phyloP scores from a whole-genome alignment of 2,329 filamentous ascomycete genomes.

The Teratosphaeria viscida region DNA sequence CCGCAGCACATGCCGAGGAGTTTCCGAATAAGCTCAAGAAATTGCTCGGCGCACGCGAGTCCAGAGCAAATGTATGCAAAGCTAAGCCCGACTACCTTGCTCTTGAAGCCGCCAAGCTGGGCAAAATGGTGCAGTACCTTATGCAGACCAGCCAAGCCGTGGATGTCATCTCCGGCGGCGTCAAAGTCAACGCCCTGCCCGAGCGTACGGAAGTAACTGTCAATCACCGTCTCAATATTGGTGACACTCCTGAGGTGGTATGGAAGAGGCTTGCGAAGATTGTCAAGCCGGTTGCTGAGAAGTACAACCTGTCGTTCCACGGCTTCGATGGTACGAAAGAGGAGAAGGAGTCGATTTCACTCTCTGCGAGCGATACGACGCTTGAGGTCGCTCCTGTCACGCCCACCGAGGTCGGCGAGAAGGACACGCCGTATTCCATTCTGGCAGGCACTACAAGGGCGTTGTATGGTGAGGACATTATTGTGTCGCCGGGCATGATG shows the following conservation, averaged over 20 bases:
- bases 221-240: conserved; percentile 49
- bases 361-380: conserved; percentile 15
- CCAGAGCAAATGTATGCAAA: conserved; percentile 27
- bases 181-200: conserved; percentile 50
- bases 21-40: conserved; percentile 30
- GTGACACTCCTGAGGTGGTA: conserved; percentile 39
- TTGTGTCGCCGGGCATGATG: conserved; percentile 27
- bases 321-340: conserved; percentile 36
- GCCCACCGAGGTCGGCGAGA: conserved; percentile 19
- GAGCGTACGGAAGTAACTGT: conserved; percentile 43
- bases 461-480: conserved; percentile 32
- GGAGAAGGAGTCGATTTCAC: conserved; percentile 21
- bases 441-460: conserved; percentile 35
- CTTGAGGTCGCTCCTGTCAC: conserved; percentile 26
- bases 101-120: conserved; percentile 28
- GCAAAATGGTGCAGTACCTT: conserved; percentile 38
- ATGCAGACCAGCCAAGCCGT: conserved; percentile 49
- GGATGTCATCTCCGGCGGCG: conserved; percentile 44
- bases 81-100: conserved; percentile 26
- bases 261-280: conserved; percentile 38
- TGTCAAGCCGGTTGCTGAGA: conserved; percentile 37
- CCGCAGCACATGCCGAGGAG: conserved; percentile 45
- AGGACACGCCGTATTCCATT: conserved; percentile 23
- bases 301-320: conserved; percentile 39
- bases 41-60: conserved; percentile 14